A percentile compares a stretch with the other conserved stretches of the same genome.
Conservation (phyloP, 148 eudicot species). For the Beta vulgaris region DNA sequence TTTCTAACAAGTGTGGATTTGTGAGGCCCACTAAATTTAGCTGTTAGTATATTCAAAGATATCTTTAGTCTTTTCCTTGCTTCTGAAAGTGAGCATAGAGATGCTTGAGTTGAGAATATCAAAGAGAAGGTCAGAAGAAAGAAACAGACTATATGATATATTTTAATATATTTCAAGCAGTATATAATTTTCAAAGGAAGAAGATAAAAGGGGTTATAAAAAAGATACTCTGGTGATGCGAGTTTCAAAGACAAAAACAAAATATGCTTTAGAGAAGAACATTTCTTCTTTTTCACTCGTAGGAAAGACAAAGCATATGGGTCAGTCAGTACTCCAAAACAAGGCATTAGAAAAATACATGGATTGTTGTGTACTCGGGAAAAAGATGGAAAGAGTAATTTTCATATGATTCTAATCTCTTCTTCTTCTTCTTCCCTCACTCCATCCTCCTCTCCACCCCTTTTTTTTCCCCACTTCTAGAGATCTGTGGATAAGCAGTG, state of each 20-base stretch:
- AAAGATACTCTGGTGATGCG: slow-evolving; percentile 31
- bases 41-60: slow-evolving; percentile 38
- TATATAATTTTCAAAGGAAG: slow-evolving; percentile 20
- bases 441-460: background rate
- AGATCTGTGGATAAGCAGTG: slow-evolving; percentile 35
- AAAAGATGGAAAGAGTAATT: slow-evolving; percentile 20
- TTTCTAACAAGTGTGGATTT: slow-evolving; percentile 25
- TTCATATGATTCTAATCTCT: slow-evolving; percentile 24
- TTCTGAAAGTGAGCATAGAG: slow-evolving; percentile 42
- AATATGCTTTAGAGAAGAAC: slow-evolving; percentile 45
- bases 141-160: slow-evolving; percentile 7
- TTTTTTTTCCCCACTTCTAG: slow-evolving; percentile 31
- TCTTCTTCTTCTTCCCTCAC: slow-evolving; percentile 11
- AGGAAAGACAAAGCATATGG: slow-evolving; percentile 40
- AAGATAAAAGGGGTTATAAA: slow-evolving; percentile 22
- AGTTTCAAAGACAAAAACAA: slow-evolving; percentile 42
- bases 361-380: slow-evolving; percentile 25
- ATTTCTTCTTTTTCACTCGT: slow-evolving; percentile 30
- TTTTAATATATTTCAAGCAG: background rate
- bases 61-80: slow-evolving; percentile 26
- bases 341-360: slow-evolving; percentile 21
- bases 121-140: slow-evolving; percentile 39
- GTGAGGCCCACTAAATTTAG: slow-evolving; percentile 32
- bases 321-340: slow-evolving; percentile 28
- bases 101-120: slow-evolving; percentile 39